These are phyloP conservation scores for Carex scoparia DNA, from an alignment of 176 grass and related monocot genomes.

Conservation along the genomic window DNA sequence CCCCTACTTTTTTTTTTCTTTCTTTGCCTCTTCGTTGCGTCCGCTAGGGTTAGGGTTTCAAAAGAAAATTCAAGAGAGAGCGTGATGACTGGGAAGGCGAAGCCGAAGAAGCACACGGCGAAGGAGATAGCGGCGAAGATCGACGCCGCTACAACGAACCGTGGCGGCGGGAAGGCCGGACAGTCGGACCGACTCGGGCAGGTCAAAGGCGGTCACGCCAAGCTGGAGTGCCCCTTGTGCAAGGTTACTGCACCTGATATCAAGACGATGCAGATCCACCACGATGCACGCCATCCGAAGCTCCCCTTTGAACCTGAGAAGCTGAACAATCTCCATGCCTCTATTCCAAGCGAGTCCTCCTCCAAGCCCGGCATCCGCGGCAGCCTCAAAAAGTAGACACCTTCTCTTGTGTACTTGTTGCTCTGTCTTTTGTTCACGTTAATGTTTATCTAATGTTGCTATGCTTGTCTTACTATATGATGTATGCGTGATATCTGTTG, in stretches of 20 bases:
- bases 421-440: slow-evolving; percentile 1
- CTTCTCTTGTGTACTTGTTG: slow-evolving; percentile 2
- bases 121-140: slow-evolving; percentile 93
- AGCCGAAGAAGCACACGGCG: slow-evolving; percentile 99
- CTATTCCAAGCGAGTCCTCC: neutral
- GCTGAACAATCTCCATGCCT: slow-evolving; percentile 73
- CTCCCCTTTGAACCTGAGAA: slow-evolving; percentile 72
- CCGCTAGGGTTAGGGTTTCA: neutral
- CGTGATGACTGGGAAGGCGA: slow-evolving; percentile 96
- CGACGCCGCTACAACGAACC: slow-evolving; percentile 88
- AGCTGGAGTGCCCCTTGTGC: slow-evolving; percentile 82
- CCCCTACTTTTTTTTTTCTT: neutral
- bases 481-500: neutral
- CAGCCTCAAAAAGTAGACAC: slow-evolving; percentile 72
- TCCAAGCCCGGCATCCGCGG: slow-evolving; percentile 70
- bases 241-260: slow-evolving; percentile 67
- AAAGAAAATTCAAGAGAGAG: neutral
- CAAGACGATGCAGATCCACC: slow-evolving; percentile 99
- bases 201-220: slow-evolving; percentile 91
- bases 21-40: neutral
- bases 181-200: slow-evolving; percentile 58
- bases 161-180: slow-evolving; percentile 86
- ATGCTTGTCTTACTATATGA: slow-evolving; percentile 1
- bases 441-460: neutral
- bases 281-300: slow-evolving; percentile 90